These are phyloP conservation scores for Eucalyptus brandiana DNA, from an alignment of 345 rosid genomes.

Conservation along the genomic window DNA sequence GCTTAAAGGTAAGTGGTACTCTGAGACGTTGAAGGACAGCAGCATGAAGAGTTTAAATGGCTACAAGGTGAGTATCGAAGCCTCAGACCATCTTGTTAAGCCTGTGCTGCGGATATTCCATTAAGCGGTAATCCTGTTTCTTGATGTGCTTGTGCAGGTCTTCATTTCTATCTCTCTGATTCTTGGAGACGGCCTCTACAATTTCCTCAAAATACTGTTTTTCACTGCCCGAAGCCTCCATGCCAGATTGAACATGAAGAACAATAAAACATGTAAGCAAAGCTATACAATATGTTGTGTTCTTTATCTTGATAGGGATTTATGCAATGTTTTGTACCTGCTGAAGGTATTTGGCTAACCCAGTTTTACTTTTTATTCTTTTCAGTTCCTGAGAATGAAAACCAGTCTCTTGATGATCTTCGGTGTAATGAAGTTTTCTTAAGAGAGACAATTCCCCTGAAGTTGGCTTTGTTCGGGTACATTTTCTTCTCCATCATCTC, in stretches of 20 bases:
- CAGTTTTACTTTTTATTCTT: neutral
- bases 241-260: constrained; percentile 10
- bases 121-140: neutral
- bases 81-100: neutral
- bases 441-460: constrained; percentile 66
- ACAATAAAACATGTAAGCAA: constrained; percentile 23
- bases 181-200: constrained; percentile 90
- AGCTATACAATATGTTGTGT: neutral
- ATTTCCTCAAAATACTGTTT: constrained; percentile 66
- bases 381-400: constrained; percentile 14
- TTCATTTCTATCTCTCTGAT: constrained; percentile 77
- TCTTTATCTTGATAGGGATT: neutral
- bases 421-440: constrained; percentile 51
- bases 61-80: constrained; percentile 17
- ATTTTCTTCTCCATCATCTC: constrained; percentile 53
- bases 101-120: neutral
- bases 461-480: constrained; percentile 76
- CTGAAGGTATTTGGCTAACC: neutral
- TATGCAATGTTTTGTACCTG: neutral
- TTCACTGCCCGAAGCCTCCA: constrained; percentile 40
- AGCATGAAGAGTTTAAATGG: constrained; percentile 37
- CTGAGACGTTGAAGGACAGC: constrained; percentile 3
- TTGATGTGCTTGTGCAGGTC: constrained; percentile 27
- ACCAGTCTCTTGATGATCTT: constrained; percentile 11
- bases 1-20: constrained; percentile 31